These are phyloP conservation scores for Plasmodium gonderi DNA, from an alignment of 169 alveolate genomes.

Conservation along the genomic window DNA sequence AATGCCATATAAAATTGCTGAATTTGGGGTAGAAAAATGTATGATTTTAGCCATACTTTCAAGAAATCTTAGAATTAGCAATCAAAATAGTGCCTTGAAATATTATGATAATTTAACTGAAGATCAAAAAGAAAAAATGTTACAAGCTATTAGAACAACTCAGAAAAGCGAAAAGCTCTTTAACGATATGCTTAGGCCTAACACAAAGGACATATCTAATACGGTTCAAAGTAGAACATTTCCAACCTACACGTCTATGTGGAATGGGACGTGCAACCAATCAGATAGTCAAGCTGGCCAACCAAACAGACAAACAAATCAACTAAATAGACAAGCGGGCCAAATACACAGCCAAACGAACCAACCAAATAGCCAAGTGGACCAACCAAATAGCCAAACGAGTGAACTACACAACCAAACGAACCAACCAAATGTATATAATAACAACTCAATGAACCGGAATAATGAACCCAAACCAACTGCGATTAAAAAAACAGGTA, in stretches of 20 bases:
- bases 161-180: conserved; percentile 68
- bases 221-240: background rate
- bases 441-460: background rate
- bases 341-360: background rate
- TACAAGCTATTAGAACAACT: conserved; percentile 56
- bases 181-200: conserved; percentile 22
- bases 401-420: background rate
- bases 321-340: background rate
- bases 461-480: background rate
- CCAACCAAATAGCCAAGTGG: background rate
- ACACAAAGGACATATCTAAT: background rate
- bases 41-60: conserved; percentile 71
- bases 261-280: background rate
- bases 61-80: conserved; percentile 52
- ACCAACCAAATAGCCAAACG: background rate
- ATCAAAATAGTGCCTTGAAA: conserved; percentile 9
- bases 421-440: background rate
- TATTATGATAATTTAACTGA: conserved; percentile 38
- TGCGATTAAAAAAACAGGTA: background rate
- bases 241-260: background rate
- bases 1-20: conserved; percentile 72
- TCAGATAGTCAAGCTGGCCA: background rate
- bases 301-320: background rate
- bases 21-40: conserved; percentile 66
- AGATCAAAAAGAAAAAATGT: conserved; percentile 49